Evolutionary conservation across 2,329 filamentous ascomycete species (phyloP), one percentile per base, ranked within the genome.

Genomic region (Fusarium sp.): DNA sequence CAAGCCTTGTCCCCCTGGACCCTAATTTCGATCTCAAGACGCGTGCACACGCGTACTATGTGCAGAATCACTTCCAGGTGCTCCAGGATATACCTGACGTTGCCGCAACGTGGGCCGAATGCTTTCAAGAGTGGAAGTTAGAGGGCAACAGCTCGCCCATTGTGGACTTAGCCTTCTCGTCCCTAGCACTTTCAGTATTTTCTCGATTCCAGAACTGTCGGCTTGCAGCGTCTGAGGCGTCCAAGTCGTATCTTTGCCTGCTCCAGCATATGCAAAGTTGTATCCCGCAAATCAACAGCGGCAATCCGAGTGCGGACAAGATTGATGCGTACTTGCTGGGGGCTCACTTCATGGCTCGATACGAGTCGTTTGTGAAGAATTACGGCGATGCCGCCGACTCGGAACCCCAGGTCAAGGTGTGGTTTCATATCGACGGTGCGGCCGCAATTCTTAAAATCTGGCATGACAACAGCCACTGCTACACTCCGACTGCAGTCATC

Each of bases 311-410:
- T 28, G 16, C 46, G 6, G 46, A 48, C 5, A 28, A 48, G 30
- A 48, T 48, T 11, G 16, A 48, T 4, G 46, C 31, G n/a, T 36
- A 48, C 16, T 11, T 48, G 3, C 16, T 48, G 2, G 46, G n/a
- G 7, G 46, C 46, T 23, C 46, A 48, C 16, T 23, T 48, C n/a
- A 48, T 48, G 46, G 46, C 46, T 3, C 30, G 46, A 48, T 48
- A 48, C 46, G 46, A 48, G n/a, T 28, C 46, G 7, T 48, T 48
- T 23, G 46, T 36, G n/a, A 28, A 36, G 30, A 48, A 31, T 2
- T 30, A 34, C 28, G 46, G 28, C 11, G 10, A 48, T 13, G n/a
- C 31, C 6, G 30, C 46, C 7, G 16, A 34, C 30, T 36, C 31
- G 30, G 46, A 31, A 11, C 30, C 46, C 31, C 27, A 48, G 16